A percentile compares a stretch with the other conserved stretches of the same genome.
Conservation (phyloP, 352 stramenopile species). For the Pythium guiyangense region DNA sequence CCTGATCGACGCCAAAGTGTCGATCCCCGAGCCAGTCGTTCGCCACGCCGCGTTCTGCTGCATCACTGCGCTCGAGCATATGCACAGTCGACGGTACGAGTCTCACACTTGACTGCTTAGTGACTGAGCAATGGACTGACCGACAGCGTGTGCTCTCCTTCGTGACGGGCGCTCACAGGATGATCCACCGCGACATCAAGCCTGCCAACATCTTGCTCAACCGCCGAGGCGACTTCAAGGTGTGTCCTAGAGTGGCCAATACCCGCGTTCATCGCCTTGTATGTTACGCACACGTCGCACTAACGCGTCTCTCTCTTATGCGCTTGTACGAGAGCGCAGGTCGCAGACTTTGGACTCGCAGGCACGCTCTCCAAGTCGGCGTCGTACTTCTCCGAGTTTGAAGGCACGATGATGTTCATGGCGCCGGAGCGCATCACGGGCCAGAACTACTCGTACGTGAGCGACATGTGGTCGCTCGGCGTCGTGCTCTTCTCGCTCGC, state of each 20-base stretch:
- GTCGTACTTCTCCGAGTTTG: conserved; percentile 82
- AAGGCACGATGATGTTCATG: conserved; percentile 95
- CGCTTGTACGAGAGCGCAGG: conserved; percentile 15
- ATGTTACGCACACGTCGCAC: no score
- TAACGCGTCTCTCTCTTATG: neutral
- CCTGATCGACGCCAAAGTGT: conserved; percentile 40
- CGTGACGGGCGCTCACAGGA: conserved; percentile 19
- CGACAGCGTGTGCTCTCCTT: neutral
- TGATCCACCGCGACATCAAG: conserved; percentile 90
- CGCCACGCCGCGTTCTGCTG: conserved; percentile 80
- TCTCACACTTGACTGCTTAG: no score
- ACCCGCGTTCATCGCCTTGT: no score
- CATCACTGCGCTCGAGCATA: conserved; percentile 75
- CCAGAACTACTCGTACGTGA: conserved; percentile 79
- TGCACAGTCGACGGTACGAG: conserved; percentile 67
- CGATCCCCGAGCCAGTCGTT: conserved; percentile 54
- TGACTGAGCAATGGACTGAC: neutral
- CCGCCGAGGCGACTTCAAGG: conserved; percentile 77
- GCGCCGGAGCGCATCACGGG: conserved; percentile 89
- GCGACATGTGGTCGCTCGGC: conserved; percentile 76
- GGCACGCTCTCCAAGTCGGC: conserved; percentile 67
- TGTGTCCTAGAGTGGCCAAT: no score
- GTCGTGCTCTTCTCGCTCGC: conserved; percentile 67
- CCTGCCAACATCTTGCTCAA: conserved; percentile 89
- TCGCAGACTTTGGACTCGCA: conserved; percentile 80